A percentile compares a stretch with the other conserved stretches of the same genome.
These are phyloP conservation scores for Penicillium dipodomyicola DNA, from an alignment of 495 filamentous ascomycete genomes.

Conservation along the genomic window DNA sequence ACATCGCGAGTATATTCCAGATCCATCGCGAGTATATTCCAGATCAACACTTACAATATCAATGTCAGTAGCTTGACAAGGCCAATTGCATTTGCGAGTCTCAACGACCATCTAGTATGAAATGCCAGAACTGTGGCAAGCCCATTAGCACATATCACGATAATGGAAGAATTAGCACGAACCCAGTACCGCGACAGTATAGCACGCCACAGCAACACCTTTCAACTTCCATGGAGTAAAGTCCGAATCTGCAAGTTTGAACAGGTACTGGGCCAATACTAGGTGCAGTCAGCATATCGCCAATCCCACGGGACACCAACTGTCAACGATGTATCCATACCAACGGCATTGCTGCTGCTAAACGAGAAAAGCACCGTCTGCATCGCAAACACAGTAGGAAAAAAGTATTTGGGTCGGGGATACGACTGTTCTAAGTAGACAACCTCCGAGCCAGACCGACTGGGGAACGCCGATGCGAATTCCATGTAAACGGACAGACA, in stretches of 20 bases:
- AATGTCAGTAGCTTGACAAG: conserved; percentile 55
- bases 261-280: conserved; percentile 58
- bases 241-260: conserved; percentile 43
- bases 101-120: conserved; percentile 54
- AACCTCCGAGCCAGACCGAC: conserved; percentile 61
- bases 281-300: neutral
- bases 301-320: neutral
- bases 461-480: conserved; percentile 60
- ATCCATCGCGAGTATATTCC: too few relatives aligned
- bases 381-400: conserved; percentile 60
- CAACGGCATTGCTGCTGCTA: conserved; percentile 59
- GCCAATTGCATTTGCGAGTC: conserved; percentile 55
- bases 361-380: conserved; percentile 60
- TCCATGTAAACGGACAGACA: conserved; percentile 58
- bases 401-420: conserved; percentile 59
- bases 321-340: neutral
- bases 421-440: conserved; percentile 67
- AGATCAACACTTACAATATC: conserved; percentile 53
- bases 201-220: conserved; percentile 59
- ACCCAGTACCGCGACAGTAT: conserved; percentile 52
- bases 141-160: neutral
- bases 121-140: conserved; percentile 44
- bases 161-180: neutral
- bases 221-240: conserved; percentile 59
- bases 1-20: too few relatives aligned